Conservation (phyloP, 2,329 filamentous ascomycete genomes). For the Arachnomyces sp. region DNA sequence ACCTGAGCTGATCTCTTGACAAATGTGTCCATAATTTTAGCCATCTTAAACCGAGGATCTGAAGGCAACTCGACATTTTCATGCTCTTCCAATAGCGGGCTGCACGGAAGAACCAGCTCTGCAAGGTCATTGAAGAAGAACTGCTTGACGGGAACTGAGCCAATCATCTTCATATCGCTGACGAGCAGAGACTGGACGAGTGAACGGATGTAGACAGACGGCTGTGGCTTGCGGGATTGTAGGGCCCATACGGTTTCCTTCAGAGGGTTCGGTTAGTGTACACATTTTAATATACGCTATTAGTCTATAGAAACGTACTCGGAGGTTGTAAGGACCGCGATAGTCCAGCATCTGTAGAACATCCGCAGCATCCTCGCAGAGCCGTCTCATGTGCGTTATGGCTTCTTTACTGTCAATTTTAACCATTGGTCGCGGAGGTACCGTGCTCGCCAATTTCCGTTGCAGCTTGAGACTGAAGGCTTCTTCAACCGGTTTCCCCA, state of each 20-base stretch:
- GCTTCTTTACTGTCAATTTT: slow-evolving; percentile 62
- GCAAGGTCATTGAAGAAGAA: slow-evolving; percentile 77
- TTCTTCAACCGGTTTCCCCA: slow-evolving; percentile 62
- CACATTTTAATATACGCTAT: background rate
- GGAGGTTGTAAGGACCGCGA: slow-evolving; percentile 58
- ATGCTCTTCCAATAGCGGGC: slow-evolving; percentile 65
- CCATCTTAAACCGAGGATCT: slow-evolving; percentile 66
- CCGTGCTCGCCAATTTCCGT: slow-evolving; percentile 82
- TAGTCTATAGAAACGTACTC: slow-evolving; percentile 44
- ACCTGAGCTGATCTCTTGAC: slow-evolving; percentile 46
- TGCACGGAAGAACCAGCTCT: slow-evolving; percentile 65
- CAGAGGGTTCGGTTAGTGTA: background rate
- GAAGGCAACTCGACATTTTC: slow-evolving; percentile 68
- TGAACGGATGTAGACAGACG: slow-evolving; percentile 74
- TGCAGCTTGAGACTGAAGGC: slow-evolving; percentile 88
- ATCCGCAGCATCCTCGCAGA: slow-evolving; percentile 67
- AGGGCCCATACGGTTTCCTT: slow-evolving; percentile 8
- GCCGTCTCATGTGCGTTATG: slow-evolving; percentile 57
- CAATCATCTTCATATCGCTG: slow-evolving; percentile 61
- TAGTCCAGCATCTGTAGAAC: slow-evolving; percentile 62
- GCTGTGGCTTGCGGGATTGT: slow-evolving; percentile 65
- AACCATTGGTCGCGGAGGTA: slow-evolving; percentile 86
- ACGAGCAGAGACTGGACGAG: slow-evolving; percentile 71
- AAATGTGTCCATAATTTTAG: slow-evolving; percentile 65
- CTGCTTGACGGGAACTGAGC: slow-evolving; percentile 61